These are phyloP conservation scores for Teratosphaeriaceae sp. DNA, from an alignment of 2,329 filamentous ascomycete genomes.

Conservation along the genomic window DNA sequence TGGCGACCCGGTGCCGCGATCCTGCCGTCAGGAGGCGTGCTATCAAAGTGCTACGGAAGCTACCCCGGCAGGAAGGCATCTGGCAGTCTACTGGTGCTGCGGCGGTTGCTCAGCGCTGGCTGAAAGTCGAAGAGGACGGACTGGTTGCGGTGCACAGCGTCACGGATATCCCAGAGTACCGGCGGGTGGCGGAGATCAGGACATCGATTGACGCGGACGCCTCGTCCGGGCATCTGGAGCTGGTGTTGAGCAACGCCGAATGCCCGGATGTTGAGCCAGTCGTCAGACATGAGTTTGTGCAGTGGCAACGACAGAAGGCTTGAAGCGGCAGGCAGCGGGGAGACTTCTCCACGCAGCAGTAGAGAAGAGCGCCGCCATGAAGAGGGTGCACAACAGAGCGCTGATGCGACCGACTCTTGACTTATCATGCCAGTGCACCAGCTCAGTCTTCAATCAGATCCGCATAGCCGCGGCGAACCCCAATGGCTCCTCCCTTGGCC, in stretches of 20 bases:
- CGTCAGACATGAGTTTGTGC: neutral
- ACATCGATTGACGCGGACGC: neutral
- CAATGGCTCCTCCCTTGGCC: too few species aligned
- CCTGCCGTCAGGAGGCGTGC: slow-evolving; percentile 13
- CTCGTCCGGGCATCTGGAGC: neutral
- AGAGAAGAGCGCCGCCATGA: too few species aligned
- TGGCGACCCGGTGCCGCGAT: slow-evolving; percentile 13
- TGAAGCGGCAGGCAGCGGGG: too few species aligned
- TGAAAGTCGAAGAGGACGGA: slow-evolving; percentile 15
- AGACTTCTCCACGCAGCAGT: too few species aligned
- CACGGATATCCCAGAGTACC: slow-evolving; percentile 10
- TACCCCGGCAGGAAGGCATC: slow-evolving; percentile 15
- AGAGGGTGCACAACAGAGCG: too few species aligned
- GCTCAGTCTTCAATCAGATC: too few species aligned
- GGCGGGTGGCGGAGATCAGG: neutral
- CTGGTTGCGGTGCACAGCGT: slow-evolving; percentile 5
- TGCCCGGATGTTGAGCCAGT: neutral
- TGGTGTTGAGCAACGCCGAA: neutral
- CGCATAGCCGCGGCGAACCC: too few species aligned
- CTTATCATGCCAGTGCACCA: too few species aligned
- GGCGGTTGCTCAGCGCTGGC: slow-evolving; percentile 12
- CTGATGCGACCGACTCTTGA: too few species aligned
- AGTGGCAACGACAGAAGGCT: slow-evolving; percentile 1
- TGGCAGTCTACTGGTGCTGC: slow-evolving; percentile 15
- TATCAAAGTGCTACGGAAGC: slow-evolving; percentile 8